A percentile compares a stretch with the other conserved stretches of the same genome.
These are phyloP conservation scores for Fusarium nurragi DNA, from an alignment of 2,329 filamentous ascomycete genomes.

Conservation along the genomic window DNA sequence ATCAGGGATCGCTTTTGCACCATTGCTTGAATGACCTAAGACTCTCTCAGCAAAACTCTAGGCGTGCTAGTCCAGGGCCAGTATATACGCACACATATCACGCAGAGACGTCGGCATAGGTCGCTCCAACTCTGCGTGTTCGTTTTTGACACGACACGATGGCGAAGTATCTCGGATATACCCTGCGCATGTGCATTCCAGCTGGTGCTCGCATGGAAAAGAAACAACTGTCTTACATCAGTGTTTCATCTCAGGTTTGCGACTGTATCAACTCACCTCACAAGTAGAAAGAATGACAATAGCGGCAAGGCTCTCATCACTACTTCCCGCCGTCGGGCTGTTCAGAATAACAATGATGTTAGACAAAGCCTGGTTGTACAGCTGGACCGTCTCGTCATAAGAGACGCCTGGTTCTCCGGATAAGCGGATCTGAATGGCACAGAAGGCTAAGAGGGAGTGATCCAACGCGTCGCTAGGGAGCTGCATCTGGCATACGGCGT, in stretches of 20 bases:
- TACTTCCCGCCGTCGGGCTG: neutral
- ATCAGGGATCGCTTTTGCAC: neutral
- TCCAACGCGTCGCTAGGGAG: neutral
- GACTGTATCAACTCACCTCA: neutral
- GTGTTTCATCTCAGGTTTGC: fast-evolving
- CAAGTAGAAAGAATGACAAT: constrained; percentile 11
- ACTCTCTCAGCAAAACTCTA: neutral
- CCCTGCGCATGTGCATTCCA: constrained; percentile 15
- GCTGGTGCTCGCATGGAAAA: neutral
- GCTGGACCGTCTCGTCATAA: neutral
- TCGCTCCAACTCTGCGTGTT: neutral
- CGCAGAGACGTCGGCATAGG: constrained; percentile 4
- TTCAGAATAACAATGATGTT: constrained; percentile 1
- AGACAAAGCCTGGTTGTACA: constrained; percentile 1
- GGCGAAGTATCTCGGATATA: constrained; percentile 7
- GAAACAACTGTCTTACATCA: neutral
- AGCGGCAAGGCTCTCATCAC: neutral
- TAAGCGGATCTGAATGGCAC: constrained; percentile 5
- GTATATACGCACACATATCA: neutral
- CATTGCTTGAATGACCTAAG: constrained; percentile 6
- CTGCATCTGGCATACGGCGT: neutral
- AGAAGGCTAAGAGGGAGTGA: constrained; percentile 6
- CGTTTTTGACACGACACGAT: neutral
- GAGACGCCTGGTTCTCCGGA: neutral
- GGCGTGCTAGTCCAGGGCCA: fast-evolving